Evolutionary conservation across 257 asterid species (phyloP).

Genomic region (Solanum dulcamara): DNA sequence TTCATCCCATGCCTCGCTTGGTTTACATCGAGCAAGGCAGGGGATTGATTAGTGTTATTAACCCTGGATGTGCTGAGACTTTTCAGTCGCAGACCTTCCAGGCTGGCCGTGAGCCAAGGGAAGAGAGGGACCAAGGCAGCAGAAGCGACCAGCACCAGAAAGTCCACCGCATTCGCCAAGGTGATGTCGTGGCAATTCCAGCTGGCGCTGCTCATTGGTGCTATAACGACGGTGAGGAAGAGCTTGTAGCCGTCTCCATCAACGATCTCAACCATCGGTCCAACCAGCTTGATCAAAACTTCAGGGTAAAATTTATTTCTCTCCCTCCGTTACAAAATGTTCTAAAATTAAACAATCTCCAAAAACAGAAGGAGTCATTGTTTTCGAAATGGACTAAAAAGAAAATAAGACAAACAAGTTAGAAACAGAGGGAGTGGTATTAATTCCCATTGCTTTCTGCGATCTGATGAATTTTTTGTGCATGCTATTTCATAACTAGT

Average conservation of each 20-base stretch:
- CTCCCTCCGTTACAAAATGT: too few species aligned
- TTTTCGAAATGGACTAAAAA: too few species aligned
- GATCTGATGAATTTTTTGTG: background rate
- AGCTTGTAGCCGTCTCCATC: slow-evolving; percentile 40
- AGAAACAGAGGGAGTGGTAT: background rate
- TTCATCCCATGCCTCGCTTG: slow-evolving; percentile 58
- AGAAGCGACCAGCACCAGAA: slow-evolving; percentile 46
- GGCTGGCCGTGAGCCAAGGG: background rate
- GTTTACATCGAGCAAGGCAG: slow-evolving; percentile 45
- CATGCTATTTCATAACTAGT: background rate
- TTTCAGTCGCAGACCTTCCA: slow-evolving; percentile 2
- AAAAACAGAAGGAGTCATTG: background rate
- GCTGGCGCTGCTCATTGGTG: slow-evolving; percentile 64
- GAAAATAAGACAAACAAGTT: too few species aligned
- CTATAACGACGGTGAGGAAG: slow-evolving; percentile 50
- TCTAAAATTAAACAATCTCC: too few species aligned
- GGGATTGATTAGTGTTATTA: slow-evolving; percentile 37
- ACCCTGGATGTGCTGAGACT: slow-evolving; percentile 73
- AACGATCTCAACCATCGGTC: slow-evolving; percentile 57
- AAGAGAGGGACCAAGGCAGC: background rate
- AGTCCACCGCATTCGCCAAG: slow-evolving; percentile 40
- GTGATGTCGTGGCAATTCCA: slow-evolving; percentile 58
- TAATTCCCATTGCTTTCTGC: background rate
- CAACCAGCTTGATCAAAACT: slow-evolving; percentile 65
- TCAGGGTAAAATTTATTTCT: slow-evolving; percentile 27